A percentile compares a stretch with the other conserved stretches of the same genome.
These are phyloP conservation scores for Sungouiella blattae DNA, from an alignment of 805 yeast species.

Conservation along the genomic window DNA sequence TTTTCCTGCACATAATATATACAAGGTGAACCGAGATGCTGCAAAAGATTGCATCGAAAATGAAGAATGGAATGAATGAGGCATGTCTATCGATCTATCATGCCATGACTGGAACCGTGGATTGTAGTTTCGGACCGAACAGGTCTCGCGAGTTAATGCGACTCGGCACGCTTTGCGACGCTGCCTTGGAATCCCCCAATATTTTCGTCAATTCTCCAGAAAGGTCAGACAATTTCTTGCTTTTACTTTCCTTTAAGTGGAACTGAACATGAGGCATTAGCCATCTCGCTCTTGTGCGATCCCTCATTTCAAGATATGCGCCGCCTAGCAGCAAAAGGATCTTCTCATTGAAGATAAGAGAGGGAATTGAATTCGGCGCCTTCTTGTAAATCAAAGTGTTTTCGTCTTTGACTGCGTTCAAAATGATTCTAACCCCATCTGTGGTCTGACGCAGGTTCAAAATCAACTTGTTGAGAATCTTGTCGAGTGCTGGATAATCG, in stretches of 20 bases:
- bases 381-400: neutral
- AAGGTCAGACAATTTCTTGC: no score
- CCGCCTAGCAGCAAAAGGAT: slow-evolving; percentile 8
- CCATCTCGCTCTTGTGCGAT: slow-evolving; percentile 12
- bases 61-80: no score
- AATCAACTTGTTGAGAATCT: slow-evolving; percentile 30
- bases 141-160: no score
- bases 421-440: slow-evolving; percentile 5
- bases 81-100: neutral
- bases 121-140: neutral
- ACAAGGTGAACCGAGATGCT: no score
- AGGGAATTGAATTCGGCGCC: neutral
- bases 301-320: slow-evolving; percentile 7
- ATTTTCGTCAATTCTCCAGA: no score
- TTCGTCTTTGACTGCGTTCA: neutral
- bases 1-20: slow-evolving; percentile 1
- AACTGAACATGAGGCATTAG: slow-evolving; percentile 4
- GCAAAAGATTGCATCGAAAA: no score
- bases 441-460: slow-evolving; percentile 10
- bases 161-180: no score
- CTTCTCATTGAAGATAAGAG: slow-evolving; percentile 6
- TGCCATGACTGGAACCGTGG: neutral
- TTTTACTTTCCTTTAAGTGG: neutral
- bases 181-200: no score
- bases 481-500: slow-evolving; percentile 28